Base-by-base conservation (phyloP, 2,329 filamentous ascomycete species). In the Aspergillus sp. region DNA sequence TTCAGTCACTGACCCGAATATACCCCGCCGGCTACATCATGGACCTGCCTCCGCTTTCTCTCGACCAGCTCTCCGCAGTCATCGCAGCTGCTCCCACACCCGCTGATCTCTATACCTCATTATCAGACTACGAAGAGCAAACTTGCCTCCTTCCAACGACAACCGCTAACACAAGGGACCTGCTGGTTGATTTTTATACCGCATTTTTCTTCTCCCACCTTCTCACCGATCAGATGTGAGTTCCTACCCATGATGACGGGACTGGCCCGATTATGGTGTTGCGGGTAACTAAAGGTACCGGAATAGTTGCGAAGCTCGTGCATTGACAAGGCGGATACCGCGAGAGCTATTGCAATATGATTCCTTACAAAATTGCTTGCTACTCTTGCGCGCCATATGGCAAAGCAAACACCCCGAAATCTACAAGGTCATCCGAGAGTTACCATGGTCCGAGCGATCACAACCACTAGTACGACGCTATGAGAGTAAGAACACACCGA, bases 131-230 rank as follows among this genome's bases (percentile, higher is more conserved):
- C 52, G 75, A 78, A 60, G 61, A 64, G 30, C 64, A 72, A 48
- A 71, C 73, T 22, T 70, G 66, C 39, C 58, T 75, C 6, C 61
- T 70, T 8, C 67, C 67, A 49, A 62, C 64, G 18, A 53, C 55
- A 24, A 53, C 63, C 48, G 58, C 58, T 4, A 62, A 62, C 13
- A 66, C 73, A 26, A 43, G 61, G 5, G 62, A 69, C 11, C 62
- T 76, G 4, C 60, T 77, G 13, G 71, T 70, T 60, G 58, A 68
- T 7, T 78, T 72, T 57, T 77, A 76, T 49, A 72, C 73, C 5
- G 67, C 68, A 12, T 76, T 74, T 56, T 69, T 77, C 47, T 69
- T 77, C 47, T 70, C 71, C 6, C 73, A 76, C 41, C 70, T 77
- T 47, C 68, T 77, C 43, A 70, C 68, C 9, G 67, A 75, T 48